Base-by-base conservation (phyloP, 2,329 filamentous ascomycete genomes). In the Pseudopyricularia javanii region DNA sequence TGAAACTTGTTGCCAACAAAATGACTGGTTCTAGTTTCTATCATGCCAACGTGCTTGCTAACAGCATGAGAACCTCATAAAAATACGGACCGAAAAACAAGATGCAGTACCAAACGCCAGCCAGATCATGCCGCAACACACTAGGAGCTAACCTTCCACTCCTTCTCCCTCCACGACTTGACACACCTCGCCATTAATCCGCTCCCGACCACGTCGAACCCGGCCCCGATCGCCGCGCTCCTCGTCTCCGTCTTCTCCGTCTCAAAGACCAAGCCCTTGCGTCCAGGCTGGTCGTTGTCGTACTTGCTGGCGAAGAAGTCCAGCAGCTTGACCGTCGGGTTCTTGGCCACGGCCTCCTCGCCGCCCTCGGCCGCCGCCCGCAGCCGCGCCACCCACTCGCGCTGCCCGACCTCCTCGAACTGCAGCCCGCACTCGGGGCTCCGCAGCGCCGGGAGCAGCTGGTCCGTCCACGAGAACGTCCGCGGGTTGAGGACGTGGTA, bases 241-340 rank as follows among this genome's bases (percentile, higher is more conserved):
- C 60, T 61, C 24, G 55, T 52, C 45, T 61, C 62, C 0, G 69
- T 70, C 48, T 59, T 60, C 22, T 58, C 50, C 22, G 68, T 73
- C 28, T 64, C 62, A 50, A 74, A 74, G 1, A 64, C 61, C 7
- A 71, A 60, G 0, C 64, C 68, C 22, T 64, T 63, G 24, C 67
- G 59, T 0, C 63, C 66, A 0, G 66, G 63, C 4, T 59, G 63
- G 20, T 71, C 69, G 45, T 71, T 70, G 60, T 61, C 61, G 35
- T 74, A 75, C 56, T 74, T 74, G n/a, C 56, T 59, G 1, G 66
- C 63, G 54, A 78, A 79, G 64, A 76, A 80, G 43, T 76, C 74
- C 1, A 78, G 55, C 1, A 79, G 64, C 60, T 78, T 79, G 56
- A 77, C 68, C 0, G 73, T 69, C 11, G 76, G 75, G 56, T 80